Evolutionary conservation across 345 rosid genomes (phyloP), one percentile per base, ranked within the genome.

Genomic region (Eucalyptus pauciflora): DNA sequence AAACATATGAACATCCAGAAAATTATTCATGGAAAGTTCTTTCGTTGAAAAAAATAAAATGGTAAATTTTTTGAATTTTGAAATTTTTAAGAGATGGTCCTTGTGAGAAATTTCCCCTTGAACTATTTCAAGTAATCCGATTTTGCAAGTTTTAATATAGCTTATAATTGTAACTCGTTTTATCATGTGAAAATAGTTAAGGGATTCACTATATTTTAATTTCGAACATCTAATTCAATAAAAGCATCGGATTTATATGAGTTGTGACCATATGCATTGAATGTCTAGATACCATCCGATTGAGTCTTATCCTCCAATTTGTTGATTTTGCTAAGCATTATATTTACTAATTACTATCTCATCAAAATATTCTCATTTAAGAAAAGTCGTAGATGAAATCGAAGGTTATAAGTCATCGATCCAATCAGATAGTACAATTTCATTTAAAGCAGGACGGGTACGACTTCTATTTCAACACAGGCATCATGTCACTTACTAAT

Each of bases 371-470:
- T 24, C 1, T 58, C 3, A 5, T 62, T 4, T 7, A 13, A 62
- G 25, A 71, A 10, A 33, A 71, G 25, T 10, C 3, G 9, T 1
- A 0, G 7, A 5, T 10, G 18, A 33, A 9, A 71, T 33, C 3
- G 1, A 69, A 69, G 0, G 4, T 5, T 2, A 33, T 17, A 17
- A 71, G 8, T 4, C 1, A 3, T 18, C 13, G 8, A 5, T 18
- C 2, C 1, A 1, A 33, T 4, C 1, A 4, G 3, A 8, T 22
- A 2, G 5, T 4, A 5, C 8, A 0, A 5, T 71, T 37, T 4
- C 2, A 37, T 37, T 76, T 76, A 9, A 56, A 10, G 5, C 5
- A 10, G 7, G 13, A 37, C 1, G 3, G 1, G 48, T 37, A 24
- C 3, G 1, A 76, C 83, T 18, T 76, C 0, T 10, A 37, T 76